Base-by-base conservation (phyloP, 305 asterid genomes). In the Plantago lanceolata region DNA sequence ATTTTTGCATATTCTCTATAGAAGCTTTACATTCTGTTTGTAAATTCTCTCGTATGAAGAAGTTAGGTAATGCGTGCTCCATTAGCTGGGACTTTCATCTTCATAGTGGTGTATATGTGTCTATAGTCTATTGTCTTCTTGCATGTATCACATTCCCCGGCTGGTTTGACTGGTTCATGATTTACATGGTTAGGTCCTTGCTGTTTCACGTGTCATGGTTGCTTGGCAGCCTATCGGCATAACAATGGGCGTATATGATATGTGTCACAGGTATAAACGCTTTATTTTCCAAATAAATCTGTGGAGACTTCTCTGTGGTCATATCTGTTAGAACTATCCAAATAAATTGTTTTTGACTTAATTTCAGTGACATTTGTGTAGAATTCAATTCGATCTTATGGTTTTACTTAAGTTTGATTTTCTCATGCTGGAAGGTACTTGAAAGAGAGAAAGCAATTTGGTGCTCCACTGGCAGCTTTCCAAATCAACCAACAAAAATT, bases 141-240 rank as follows among this genome's bases (percentile, higher is more conserved):
- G n/a, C n/a, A n/a, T n/a, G n/a, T n/a, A n/a, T n/a, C n/a, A n/a
- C n/a, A n/a, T n/a, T n/a, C n/a, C n/a, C n/a, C n/a, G 2, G 45
- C 45, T 40, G 15, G 45, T 40, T 40, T 11, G 45, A 40, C 63
- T 63, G 53, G 59, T 69, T 71, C 28, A 59, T 61, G 49, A 59
- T 71, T 67, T 51, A 20, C 81, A 49, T 65, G 64, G 61, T 63
- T 78, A 93, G 99, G 99, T 93, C 63, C 97, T 90, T 57, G 97
- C 97, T 64, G 93, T 88, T 72, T 90, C 96, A 14, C 91, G 99
- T 4, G 85, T 93, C 70, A 85, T 93, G 96, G 99, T 93, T 61
- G 85, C 95, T 21, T 93, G 99, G 99, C 96, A 85, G 74, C 96
- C 97, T 44, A 84, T 93, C 74, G 99, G 99, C 80, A 75, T 93